Conservation (phyloP, 2,329 filamentous ascomycete species). For the Aspergillus proliferans region DNA sequence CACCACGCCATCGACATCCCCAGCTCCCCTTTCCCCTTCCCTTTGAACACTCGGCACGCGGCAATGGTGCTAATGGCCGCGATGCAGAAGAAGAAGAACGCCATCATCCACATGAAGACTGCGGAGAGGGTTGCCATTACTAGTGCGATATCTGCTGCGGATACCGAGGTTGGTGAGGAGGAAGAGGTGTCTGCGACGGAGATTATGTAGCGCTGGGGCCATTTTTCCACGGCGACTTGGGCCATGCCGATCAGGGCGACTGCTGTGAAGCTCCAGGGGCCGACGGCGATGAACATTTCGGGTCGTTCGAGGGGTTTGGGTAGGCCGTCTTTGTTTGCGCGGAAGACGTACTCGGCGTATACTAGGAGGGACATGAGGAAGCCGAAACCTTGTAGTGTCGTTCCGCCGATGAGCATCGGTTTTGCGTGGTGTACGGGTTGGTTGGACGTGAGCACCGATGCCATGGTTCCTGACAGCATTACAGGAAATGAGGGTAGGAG, state of each 20-base stretch:
- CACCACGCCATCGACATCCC: conserved; percentile 12
- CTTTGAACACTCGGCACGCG: background rate
- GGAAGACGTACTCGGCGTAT: conserved; percentile 39
- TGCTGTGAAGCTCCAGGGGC: conserved; percentile 40
- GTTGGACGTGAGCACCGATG: conserved; percentile 23
- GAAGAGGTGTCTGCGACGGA: background rate
- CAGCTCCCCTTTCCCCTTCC: background rate
- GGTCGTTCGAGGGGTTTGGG: conserved; percentile 38
- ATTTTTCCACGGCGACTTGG: conserved; percentile 28
- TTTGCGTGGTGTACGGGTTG: conserved; percentile 29
- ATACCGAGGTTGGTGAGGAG: conserved; percentile 17
- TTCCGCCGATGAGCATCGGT: conserved; percentile 39
- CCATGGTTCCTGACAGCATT: conserved; percentile 35
- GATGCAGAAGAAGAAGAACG: conserved; percentile 48
- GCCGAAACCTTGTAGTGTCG: conserved; percentile 42
- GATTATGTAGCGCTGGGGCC: conserved; percentile 24
- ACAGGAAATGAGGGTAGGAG: conserved; percentile 16
- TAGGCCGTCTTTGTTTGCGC: conserved; percentile 38
- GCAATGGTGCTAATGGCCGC: conserved; percentile 31
- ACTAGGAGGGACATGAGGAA: conserved; percentile 41
- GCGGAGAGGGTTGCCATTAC: conserved; percentile 38
- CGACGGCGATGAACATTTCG: conserved; percentile 50
- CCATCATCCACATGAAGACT: conserved; percentile 45
- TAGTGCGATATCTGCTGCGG: conserved; percentile 32
- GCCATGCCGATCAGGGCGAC: conserved; percentile 46